phyloP scores from a whole-genome alignment of 2,329 filamentous ascomycete species.

The Claviceps fusiformis region DNA sequence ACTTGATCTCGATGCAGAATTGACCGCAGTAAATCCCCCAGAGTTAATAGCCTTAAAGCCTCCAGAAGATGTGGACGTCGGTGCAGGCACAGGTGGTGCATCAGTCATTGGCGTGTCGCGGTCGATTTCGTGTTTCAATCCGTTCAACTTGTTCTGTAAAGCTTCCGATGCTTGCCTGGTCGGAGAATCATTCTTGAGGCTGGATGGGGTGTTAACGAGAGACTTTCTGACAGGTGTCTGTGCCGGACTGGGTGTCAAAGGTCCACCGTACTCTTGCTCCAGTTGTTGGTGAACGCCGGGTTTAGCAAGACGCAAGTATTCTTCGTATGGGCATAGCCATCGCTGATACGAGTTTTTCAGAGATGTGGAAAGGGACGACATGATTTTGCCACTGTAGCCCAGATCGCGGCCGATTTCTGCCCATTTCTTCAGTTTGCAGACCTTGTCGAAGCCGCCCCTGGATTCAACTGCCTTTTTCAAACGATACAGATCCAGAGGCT shows the following conservation, averaged over 20 bases:
- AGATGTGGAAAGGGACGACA: slow-evolving; percentile 95
- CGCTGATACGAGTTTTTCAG: slow-evolving; percentile 96
- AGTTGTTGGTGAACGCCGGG: slow-evolving; percentile 94
- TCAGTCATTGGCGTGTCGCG: slow-evolving; percentile 36
- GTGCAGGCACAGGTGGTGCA: slow-evolving; percentile 23
- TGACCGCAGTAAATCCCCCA: slow-evolving; percentile 62
- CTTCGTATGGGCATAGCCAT: slow-evolving; percentile 94
- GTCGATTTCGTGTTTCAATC: slow-evolving; percentile 31
- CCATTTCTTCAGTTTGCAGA: slow-evolving; percentile 98
- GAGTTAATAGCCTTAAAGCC: slow-evolving; percentile 23
- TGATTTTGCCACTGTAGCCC: slow-evolving; percentile 97
- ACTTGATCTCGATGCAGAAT: slow-evolving; percentile 53
- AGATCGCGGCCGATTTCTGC: slow-evolving; percentile 93
- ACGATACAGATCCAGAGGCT: slow-evolving; percentile 87
- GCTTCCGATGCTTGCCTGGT: slow-evolving; percentile 42
- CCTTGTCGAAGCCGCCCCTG: slow-evolving; percentile 86
- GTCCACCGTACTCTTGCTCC: slow-evolving; percentile 84
- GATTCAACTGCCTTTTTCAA: slow-evolving; percentile 94
- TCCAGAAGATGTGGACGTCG: slow-evolving; percentile 19
- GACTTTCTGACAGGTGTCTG: slow-evolving; percentile 59
- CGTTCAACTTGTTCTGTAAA: slow-evolving; percentile 35
- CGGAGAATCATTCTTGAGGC: slow-evolving; percentile 52
- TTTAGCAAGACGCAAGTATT: slow-evolving; percentile 81
- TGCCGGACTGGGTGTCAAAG: slow-evolving; percentile 63
- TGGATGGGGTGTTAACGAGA: slow-evolving; percentile 43